Conservation (phyloP, 2,329 filamentous ascomycete species). For the Paraconiothyrium sp. region DNA sequence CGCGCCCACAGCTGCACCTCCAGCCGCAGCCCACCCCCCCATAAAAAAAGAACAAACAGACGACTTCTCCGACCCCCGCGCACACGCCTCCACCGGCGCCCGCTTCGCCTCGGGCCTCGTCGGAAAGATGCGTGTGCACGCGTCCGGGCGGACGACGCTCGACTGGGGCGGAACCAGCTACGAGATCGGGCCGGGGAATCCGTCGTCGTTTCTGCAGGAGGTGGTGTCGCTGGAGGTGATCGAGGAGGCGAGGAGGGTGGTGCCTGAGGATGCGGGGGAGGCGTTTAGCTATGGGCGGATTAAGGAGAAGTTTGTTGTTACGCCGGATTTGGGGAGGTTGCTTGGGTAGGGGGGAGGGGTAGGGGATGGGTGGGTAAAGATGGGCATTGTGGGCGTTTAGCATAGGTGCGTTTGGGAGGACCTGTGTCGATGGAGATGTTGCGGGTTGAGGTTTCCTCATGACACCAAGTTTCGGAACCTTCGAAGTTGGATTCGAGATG, state of each 20-base stretch:
- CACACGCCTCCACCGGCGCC: slow-evolving; percentile 32
- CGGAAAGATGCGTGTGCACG: slow-evolving; percentile 69
- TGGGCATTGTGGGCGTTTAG: background rate
- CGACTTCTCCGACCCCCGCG: slow-evolving; percentile 31
- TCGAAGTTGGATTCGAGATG: too few species aligned
- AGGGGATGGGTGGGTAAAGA: background rate
- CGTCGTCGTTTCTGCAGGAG: slow-evolving; percentile 69
- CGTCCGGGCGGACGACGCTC: slow-evolving; percentile 68
- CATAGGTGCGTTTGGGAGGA: background rate
- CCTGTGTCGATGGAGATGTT: too few species aligned
- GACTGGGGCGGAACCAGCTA: slow-evolving; percentile 71
- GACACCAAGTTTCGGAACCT: too few species aligned
- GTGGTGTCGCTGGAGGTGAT: slow-evolving; percentile 55
- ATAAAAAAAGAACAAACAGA: slow-evolving; percentile 43
- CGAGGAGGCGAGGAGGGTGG: slow-evolving; percentile 47
- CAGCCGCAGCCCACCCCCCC: background rate
- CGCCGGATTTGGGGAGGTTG: slow-evolving; percentile 68
- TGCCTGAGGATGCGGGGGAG: slow-evolving; percentile 50
- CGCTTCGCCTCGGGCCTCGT: slow-evolving; percentile 63
- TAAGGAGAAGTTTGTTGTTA: slow-evolving; percentile 71
- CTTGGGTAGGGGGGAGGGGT: slow-evolving; percentile 38
- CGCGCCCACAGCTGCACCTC: slow-evolving; percentile 20
- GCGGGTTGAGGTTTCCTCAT: too few species aligned
- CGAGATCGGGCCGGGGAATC: slow-evolving; percentile 65
- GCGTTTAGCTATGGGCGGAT: slow-evolving; percentile 68